These are phyloP conservation scores for Mariannaea sp. DNA, from an alignment of 2,329 filamentous ascomycete genomes.

Conservation along the genomic window DNA sequence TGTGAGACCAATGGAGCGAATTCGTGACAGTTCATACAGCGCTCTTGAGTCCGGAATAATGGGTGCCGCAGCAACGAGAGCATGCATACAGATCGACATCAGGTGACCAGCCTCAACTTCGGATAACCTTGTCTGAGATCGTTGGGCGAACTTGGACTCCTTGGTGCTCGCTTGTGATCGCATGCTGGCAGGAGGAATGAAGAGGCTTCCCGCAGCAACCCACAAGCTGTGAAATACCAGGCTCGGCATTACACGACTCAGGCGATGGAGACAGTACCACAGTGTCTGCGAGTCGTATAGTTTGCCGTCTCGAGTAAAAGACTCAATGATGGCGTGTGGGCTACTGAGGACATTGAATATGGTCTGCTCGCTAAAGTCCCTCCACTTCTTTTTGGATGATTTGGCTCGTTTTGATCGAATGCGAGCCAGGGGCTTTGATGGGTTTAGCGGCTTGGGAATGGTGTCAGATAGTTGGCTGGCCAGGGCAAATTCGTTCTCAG, in stretches of 20 bases:
- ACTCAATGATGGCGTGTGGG: conserved; percentile 57
- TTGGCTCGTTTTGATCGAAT: conserved; percentile 7
- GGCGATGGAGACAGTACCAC: conserved; percentile 66
- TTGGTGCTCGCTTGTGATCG: conserved; percentile 45
- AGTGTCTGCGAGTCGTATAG: conserved; percentile 64
- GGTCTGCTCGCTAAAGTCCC: conserved; percentile 65
- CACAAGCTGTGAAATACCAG: conserved; percentile 69
- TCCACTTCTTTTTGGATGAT: conserved; percentile 54
- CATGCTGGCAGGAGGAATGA: conserved; percentile 56
- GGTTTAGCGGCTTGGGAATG: conserved; percentile 22
- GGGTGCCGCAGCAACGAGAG: conserved; percentile 63
- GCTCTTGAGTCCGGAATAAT: conserved; percentile 52
- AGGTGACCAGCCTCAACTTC: conserved; percentile 58
- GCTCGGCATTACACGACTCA: conserved; percentile 61
- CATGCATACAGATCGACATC: conserved; percentile 66
- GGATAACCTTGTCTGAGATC: conserved; percentile 45
- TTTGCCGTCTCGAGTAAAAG: conserved; percentile 59
- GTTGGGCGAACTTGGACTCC: conserved; percentile 43
- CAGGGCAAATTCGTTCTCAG: conserved; percentile 48
- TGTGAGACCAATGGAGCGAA: conserved; percentile 59
- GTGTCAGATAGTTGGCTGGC: not conserved
- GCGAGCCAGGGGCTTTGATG: conserved; percentile 20
- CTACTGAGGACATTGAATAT: conserved; percentile 67
- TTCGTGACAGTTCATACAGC: conserved; percentile 64
- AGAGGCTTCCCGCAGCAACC: conserved; percentile 63